Conservation (phyloP, 2,329 filamentous ascomycete species). For the Neofusicoccum parvum region DNA sequence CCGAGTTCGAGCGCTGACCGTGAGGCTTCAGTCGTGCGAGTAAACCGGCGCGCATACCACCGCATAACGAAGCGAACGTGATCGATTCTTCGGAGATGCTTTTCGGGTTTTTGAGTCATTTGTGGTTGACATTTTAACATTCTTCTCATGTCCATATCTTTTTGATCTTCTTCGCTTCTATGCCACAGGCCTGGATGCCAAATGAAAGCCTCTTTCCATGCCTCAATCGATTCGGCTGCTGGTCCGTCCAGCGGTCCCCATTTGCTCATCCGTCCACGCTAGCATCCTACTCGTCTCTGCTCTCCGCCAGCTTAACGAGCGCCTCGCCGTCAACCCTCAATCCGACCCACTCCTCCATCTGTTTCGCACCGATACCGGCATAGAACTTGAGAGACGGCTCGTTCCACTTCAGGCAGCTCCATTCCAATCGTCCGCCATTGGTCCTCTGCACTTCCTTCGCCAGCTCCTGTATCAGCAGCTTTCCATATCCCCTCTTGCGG, state of each 20-base stretch:
- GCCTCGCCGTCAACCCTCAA: constrained; percentile 73
- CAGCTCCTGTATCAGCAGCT: constrained; percentile 70
- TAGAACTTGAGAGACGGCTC: constrained; percentile 89
- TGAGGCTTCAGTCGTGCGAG: neutral
- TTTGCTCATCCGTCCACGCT: too few species aligned
- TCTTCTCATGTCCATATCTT: neutral
- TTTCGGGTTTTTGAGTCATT: neutral
- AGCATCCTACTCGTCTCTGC: neutral
- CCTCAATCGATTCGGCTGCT: neutral
- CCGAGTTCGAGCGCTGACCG: neutral
- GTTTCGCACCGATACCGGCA: constrained; percentile 60
- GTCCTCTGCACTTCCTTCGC: constrained; percentile 78
- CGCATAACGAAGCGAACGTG: neutral
- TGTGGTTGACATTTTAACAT: neutral
- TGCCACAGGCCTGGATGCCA: neutral
- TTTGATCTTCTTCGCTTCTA: neutral
- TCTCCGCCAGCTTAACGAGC: constrained; percentile 56
- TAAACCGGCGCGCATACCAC: neutral
- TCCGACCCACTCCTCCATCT: constrained; percentile 72
- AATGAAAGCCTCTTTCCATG: neutral
- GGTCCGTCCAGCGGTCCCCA: neutral
- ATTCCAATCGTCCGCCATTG: constrained; percentile 77
- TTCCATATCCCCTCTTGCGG: constrained; percentile 78
- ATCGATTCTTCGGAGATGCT: neutral
- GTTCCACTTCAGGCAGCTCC: constrained; percentile 93